These are phyloP conservation scores for Beverwykella pulmonaria DNA, from an alignment of 495 filamentous ascomycete genomes.

Conservation along the genomic window DNA sequence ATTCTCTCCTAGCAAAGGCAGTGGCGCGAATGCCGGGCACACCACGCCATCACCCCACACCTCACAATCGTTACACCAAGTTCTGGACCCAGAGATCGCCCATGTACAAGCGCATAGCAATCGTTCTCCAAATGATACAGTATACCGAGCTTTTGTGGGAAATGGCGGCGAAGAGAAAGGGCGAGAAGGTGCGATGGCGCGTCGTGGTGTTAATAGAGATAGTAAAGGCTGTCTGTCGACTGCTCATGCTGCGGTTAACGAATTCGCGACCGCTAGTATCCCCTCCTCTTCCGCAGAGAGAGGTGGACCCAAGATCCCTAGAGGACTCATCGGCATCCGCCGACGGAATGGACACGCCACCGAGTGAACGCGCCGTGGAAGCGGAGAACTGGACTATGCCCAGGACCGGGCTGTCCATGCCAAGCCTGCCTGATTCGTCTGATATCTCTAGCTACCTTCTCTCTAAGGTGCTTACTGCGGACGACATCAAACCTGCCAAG, in stretches of 20 bases:
- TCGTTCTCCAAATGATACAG: conserved; percentile 82
- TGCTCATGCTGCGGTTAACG: conserved; percentile 81
- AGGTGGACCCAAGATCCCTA: conserved; percentile 64
- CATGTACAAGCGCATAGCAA: conserved; percentile 74
- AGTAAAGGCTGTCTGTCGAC: conserved; percentile 82
- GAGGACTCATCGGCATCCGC: conserved; percentile 51
- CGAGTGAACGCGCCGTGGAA: conserved; percentile 52
- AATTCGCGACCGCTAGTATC: conserved; percentile 80
- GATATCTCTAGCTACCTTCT: conserved; percentile 86
- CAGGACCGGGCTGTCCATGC: conserved; percentile 81
- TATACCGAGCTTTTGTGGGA: conserved; percentile 91
- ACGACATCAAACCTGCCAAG: conserved; percentile 90
- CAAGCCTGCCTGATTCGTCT: conserved; percentile 72
- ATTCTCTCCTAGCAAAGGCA: conserved; percentile 77
- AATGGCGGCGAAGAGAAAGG: conserved; percentile 80
- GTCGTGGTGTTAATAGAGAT: conserved; percentile 84
- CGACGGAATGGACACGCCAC: conserved; percentile 48
- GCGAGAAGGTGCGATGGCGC: conserved; percentile 84
- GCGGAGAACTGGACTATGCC: conserved; percentile 85
- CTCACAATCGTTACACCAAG: conserved; percentile 85
- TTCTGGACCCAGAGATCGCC: conserved; percentile 80
- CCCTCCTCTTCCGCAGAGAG: conserved; percentile 84
- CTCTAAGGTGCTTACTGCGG: conserved; percentile 87
- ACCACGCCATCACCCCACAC: conserved; percentile 58
- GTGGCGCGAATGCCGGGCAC: conserved; percentile 51